Evolutionary conservation across 2,329 filamentous ascomycete genomes (phyloP).

Genomic region (Neonectria ditissima): DNA sequence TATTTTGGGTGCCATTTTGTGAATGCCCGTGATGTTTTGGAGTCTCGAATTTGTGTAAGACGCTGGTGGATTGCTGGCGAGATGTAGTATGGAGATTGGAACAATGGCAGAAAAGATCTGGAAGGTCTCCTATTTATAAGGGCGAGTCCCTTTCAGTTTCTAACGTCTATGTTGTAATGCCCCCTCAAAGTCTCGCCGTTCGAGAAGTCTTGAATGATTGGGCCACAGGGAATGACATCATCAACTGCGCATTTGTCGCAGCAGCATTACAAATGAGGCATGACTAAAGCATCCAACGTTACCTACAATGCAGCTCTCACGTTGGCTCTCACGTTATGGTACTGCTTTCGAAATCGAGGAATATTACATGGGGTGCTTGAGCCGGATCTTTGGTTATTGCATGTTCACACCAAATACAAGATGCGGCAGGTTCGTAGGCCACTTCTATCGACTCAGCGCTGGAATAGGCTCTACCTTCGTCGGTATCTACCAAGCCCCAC

Average conservation of each 20-base stretch:
- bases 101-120: background rate
- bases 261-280: conserved; percentile 1
- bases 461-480: background rate
- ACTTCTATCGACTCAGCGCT: too few species aligned
- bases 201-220: background rate
- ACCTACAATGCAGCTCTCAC: too few species aligned
- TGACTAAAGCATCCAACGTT: background rate
- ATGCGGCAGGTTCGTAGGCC: background rate
- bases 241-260: background rate
- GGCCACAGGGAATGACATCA: background rate
- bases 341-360: background rate
- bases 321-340: background rate
- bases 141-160: background rate
- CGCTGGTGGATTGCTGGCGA: background rate
- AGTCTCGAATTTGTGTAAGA: background rate
- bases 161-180: conserved; percentile 1
- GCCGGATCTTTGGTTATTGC: background rate
- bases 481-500: background rate
- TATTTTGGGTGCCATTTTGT: conserved; percentile 54
- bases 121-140: background rate
- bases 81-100: background rate
- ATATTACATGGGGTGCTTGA: too few species aligned
- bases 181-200: background rate
- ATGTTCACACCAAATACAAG: background rate
- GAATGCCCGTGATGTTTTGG: background rate